Evolutionary conservation across 768 basidiomycete species (phyloP), one percentile per base, ranked within the genome.

Genomic region (Pisolithus microcarpus): DNA sequence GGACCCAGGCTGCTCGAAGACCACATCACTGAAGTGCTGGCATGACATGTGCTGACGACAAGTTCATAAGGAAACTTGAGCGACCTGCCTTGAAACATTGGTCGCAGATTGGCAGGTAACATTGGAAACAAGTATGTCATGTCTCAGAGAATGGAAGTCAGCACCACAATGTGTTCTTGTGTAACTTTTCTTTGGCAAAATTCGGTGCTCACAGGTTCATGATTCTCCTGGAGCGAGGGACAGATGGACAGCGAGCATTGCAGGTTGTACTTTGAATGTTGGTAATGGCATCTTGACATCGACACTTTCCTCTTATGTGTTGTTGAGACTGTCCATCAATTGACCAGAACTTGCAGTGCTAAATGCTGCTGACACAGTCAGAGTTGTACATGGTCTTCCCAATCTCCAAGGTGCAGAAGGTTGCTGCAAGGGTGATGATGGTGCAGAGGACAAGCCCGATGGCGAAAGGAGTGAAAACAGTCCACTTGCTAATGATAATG

Each of bases 61-160:
- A n/a, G n/a, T 80, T 81, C 85, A 62, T 98, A 98, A 3, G 86
- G 85, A 63, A 99, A 94, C 60, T 75, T 77, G 52, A 97, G 73
- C 3, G 85, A 77, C 40, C 87, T 83, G 3, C 96, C 95, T 43
- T 80, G 78, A 70, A 89, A 96, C 0, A 93, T 91, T 0, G 96
- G 96, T 2, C 96, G 96, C 0, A 98, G 72, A 50, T 80, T 88
- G n/a, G n/a, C n/a, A n/a, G n/a, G n/a, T n/a, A n/a, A n/a, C n/a
- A n/a, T n/a, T n/a, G n/a, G n/a, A n/a, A n/a, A n/a, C n/a, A n/a
- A n/a, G n/a, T n/a, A n/a, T n/a, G n/a, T n/a, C n/a, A n/a, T n/a
- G n/a, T n/a, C 94, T 97, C 61, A 18, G 31, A 19, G 48, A 13
- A 13, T 18, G 28, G 50, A 21, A 28, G 36, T 53, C n/a, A n/a